These are phyloP conservation scores for Raddia distichophylla DNA, from an alignment of 176 grass and related monocot species.

Conservation along the genomic window DNA sequence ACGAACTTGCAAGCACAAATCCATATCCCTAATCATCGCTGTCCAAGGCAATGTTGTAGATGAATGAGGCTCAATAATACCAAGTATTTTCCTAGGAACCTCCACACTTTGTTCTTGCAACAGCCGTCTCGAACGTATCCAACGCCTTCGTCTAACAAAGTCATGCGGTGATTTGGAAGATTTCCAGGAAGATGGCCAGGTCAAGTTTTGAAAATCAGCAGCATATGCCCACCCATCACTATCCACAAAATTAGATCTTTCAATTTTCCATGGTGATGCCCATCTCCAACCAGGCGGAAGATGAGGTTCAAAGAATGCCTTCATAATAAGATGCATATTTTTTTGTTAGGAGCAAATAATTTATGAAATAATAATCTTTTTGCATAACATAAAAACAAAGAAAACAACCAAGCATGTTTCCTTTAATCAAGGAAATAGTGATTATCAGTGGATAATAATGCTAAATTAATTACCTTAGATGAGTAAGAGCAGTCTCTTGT, in stretches of 20 bases:
- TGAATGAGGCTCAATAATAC: conserved; percentile 71
- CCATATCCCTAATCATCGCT: conserved; percentile 65
- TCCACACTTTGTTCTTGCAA: conserved; percentile 55
- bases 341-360: conserved; percentile 43
- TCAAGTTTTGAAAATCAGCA: conserved; percentile 70
- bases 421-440: conserved; percentile 3
- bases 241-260: conserved; percentile 77
- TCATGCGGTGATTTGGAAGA: conserved; percentile 75
- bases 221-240: conserved; percentile 93
- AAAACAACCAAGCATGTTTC: conserved; percentile 14
- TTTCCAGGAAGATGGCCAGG: conserved; percentile 83
- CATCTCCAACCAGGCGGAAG: conserved; percentile 91
- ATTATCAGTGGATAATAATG: conserved; percentile 18
- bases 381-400: conserved; percentile 6
- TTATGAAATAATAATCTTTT: conserved; percentile 21
- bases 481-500: conserved; percentile 79
- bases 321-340: conserved; percentile 44
- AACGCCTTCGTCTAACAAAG: conserved; percentile 82
- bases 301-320: conserved; percentile 88
- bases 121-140: conserved; percentile 70
- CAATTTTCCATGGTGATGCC: conserved; percentile 93
- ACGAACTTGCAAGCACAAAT: conserved; percentile 87
- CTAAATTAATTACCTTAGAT: conserved; percentile 67
- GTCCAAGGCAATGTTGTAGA: conserved; percentile 82
- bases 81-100: conserved; percentile 72